A percentile compares a stretch with the other conserved stretches of the same genome.
Evolutionary conservation across 2,329 filamentous ascomycete species (phyloP).

Genomic region (Pseudopyrenochaeta lycopersici): DNA sequence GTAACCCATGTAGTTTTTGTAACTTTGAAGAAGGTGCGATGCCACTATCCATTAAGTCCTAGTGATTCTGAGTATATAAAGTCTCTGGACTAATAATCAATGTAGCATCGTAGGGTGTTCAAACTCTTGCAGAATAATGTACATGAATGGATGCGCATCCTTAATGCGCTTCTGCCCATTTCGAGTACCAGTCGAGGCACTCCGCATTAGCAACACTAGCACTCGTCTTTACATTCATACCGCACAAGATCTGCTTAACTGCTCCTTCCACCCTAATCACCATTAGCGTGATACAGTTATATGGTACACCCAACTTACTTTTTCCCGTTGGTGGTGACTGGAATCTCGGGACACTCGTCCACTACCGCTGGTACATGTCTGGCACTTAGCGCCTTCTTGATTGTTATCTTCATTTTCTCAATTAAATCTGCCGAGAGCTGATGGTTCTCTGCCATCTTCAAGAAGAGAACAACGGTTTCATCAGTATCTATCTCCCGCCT

Average conservation of each 20-base stretch:
- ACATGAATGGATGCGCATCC: too few relatives aligned
- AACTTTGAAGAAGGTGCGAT: too few relatives aligned
- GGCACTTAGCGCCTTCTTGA: constrained; percentile 82
- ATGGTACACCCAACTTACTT: constrained; percentile 67
- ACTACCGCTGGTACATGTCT: constrained; percentile 88
- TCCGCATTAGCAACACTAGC: constrained; percentile 93
- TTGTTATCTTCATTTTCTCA: constrained; percentile 69
- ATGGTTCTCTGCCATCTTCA: constrained; percentile 74
- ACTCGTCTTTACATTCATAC: constrained; percentile 84
- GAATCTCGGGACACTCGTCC: constrained; percentile 85
- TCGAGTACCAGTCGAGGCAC: constrained; percentile 86
- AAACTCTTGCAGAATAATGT: too few relatives aligned
- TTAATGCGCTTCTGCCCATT: constrained; percentile 64
- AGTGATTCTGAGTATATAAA: too few relatives aligned
- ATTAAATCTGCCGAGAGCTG: constrained; percentile 69
- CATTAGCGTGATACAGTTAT: constrained; percentile 7
- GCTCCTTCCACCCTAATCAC: constrained; percentile 82
- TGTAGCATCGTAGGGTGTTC: too few relatives aligned
- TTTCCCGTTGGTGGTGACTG: constrained; percentile 93
- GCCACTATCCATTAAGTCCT: too few relatives aligned
- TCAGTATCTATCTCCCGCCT: constrained; percentile 75
- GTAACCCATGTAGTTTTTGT: too few relatives aligned
- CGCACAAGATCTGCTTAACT: constrained; percentile 94
- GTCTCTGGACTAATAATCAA: too few relatives aligned
- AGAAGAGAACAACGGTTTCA: constrained; percentile 87